A percentile compares a stretch with the other conserved stretches of the same genome.
phyloP scores from a whole-genome alignment of 139 green algal genomes.

The Diplosphaera chodatii region DNA sequence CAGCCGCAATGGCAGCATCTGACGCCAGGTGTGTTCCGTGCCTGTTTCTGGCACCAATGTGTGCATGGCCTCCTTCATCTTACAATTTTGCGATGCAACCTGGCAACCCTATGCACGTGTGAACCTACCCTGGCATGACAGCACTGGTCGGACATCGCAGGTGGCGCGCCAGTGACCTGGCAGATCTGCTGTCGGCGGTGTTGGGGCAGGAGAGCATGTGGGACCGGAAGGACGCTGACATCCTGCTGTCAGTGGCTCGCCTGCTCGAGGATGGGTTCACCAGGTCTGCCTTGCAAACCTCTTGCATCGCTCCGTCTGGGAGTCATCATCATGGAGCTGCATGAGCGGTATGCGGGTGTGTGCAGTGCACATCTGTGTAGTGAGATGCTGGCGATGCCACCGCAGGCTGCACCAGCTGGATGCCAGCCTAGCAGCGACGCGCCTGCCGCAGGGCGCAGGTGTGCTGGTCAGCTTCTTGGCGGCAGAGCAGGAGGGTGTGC shows the following conservation, averaged over 20 bases:
- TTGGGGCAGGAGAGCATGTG: conserved; percentile 31
- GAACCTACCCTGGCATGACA: too few species aligned
- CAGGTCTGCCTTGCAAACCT: too few species aligned
- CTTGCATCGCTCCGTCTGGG: too few species aligned
- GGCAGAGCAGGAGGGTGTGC: conserved; percentile 73
- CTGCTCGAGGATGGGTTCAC: conserved; percentile 44
- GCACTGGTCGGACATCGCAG: too few species aligned
- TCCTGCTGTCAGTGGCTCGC: conserved; percentile 30
- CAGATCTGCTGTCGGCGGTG: conserved; percentile 48
- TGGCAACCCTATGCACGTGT: too few species aligned
- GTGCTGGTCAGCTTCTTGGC: conserved; percentile 55
- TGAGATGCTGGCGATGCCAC: too few species aligned
- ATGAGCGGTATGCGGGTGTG: too few species aligned
- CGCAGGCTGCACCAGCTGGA: conserved; percentile 42
- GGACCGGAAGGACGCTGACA: conserved; percentile 36
- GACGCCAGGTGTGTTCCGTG: background rate
- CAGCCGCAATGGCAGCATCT: background rate
- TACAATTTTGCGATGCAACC: too few species aligned
- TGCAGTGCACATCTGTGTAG: too few species aligned
- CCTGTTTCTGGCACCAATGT: too few species aligned
- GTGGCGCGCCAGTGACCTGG: conserved; percentile 21
- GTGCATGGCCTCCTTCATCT: too few species aligned
- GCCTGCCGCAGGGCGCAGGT: conserved; percentile 56
- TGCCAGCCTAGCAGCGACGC: conserved; percentile 12
- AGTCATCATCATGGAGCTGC: too few species aligned